Evolutionary conservation across 352 stramenopile species (phyloP), one percentile per base, ranked within the genome.

Genomic region (Pythium dissotocum): DNA sequence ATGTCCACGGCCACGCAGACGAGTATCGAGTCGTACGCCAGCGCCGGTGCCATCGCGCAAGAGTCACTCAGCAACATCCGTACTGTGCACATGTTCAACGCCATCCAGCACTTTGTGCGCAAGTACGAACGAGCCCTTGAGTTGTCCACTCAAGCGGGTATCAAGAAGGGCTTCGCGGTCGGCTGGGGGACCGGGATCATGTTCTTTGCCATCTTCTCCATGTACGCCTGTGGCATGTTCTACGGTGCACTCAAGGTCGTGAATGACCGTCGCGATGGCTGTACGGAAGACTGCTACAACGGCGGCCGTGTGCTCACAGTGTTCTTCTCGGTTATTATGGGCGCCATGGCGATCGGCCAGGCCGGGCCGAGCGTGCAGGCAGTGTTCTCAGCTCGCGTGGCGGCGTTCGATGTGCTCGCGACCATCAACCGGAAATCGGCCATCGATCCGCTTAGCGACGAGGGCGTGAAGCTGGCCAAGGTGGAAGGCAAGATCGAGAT

Each of bases 401-500:
- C 73, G 18, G 70, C 77, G 3, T 72, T 48, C 35, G 70, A 77
- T 46, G 70, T 87, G 8, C 83, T 87, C 49, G 21, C 66, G 6
- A 57, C 84, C 1, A 76, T 87, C 48, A 44, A 83, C 30, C 70
- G 64, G 14, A 21, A 36, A 33, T 80, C 78, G 26, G 70, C 66
- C 42, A 86, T 85, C 54, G 65, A 77, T 30, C 70, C 73, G 28
- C 55, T 38, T 33, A 26, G n/a, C n/a, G n/a, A n/a, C n/a, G 44
- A 48, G 18, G 73, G 74, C 63, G 79, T 76, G 44, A 76, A 28
- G 13, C 59, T 77, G 1, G 35, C 65, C 16, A 26, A 68, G 33
- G 76, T 94, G 6, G 68, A 58, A 59, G 76, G 87, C 18, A 62
- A 70, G 13, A 77, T 79, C 52, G 33, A 64, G n/a, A 64, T 98